Evolutionary conservation across 2,329 filamentous ascomycete genomes (phyloP), one percentile per base, ranked within the genome.

Genomic region (Fusarium xyrophilum): DNA sequence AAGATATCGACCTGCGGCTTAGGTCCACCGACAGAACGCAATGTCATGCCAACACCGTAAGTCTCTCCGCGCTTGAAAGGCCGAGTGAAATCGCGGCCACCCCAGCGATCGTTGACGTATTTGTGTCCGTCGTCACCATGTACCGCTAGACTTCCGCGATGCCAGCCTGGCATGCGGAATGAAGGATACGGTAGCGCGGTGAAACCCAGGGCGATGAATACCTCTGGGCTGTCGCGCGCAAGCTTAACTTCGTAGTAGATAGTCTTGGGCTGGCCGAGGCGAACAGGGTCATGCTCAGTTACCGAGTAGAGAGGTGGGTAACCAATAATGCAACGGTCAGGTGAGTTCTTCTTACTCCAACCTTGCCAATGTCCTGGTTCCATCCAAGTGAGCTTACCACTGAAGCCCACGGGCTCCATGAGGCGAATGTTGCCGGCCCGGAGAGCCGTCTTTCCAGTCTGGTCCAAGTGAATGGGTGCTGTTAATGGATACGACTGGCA

Each of bases 131-230:
- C 92, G 76, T 95, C 92, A 47, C 90, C 89, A 76, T 95, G 92
- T n/a, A 95, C 87, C 3, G 84, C 92, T 17, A 94, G 74, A 67
- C 88, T 90, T 21, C 86, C 92, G 35, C 92, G 85, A 75, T 96
- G 90, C 92, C 92, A 95, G 4, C 92, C 92, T 0, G 92, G 92
- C 63, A 94, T 84, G 11, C 92, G 86, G 81, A 93, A 95, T 0
- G 85, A 83, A 10, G 92, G 92, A 74, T 93, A 95, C 11, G 92
- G 92, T 48, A 90, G 86, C 3, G 91, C 91, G 0, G 86, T 81
- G 76, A 89, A 93, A 13, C 92, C 92, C 13, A 95, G 75, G 0
- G 88, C 90, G 2, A 94, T 80, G 39, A 79, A 80, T 53, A 84
- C 78, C 60, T 85, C 83, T 7, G 71, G 70, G 25, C 82, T 82